Evolutionary conservation across 768 basidiomycete species (phyloP), one percentile per base, ranked within the genome.

Genomic region (Mycena albidolilacea): DNA sequence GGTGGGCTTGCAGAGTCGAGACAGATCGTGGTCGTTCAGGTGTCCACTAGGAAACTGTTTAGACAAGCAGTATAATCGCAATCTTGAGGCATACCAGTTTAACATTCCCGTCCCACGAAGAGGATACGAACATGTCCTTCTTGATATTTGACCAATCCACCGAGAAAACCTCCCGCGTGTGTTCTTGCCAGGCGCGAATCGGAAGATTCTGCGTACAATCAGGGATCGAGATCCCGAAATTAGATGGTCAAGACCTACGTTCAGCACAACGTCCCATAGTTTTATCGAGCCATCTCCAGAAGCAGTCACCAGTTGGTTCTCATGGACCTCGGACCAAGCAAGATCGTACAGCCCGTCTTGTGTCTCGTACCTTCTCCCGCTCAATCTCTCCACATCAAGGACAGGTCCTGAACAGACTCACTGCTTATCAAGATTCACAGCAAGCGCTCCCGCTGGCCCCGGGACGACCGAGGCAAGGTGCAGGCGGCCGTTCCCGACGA

Each of bases 101-200:
- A 52, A 97, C 88, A 15, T 87, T 89, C 37, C 95, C 96, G 78
- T 99, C 97, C 97, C 97, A 98, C 14, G 93, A 95, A 35, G 95
- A 89, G 12, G 96, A 96, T 10, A 88, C 90, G 80, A 98, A 97
- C 0, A 89, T 89, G 75, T 96, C 93, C 80, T 97, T 98, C 77
- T 92, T 91, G 73, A 97, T 81, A 82, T 98, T 99, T 73, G 93
- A 96, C 97, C 97, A 99, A 81, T 99, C 95, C 7, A 98, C 90
- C 12, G 93, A 93, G 85, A 95, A 97, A 8, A 97, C 95, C 80
- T 99, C 97, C 62, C 92, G 90, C 14, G 92, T 90, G 82, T 99
- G 97, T 82, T 99, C 97, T 77, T 95, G 93, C 97, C 97, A 99
- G 61, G 90, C 90, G 72, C 92, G 91, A 75, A 98, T 93, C 1